phyloP scores from a whole-genome alignment of 2,329 filamentous ascomycete genomes.

The Chalaropsis ovoidea region DNA sequence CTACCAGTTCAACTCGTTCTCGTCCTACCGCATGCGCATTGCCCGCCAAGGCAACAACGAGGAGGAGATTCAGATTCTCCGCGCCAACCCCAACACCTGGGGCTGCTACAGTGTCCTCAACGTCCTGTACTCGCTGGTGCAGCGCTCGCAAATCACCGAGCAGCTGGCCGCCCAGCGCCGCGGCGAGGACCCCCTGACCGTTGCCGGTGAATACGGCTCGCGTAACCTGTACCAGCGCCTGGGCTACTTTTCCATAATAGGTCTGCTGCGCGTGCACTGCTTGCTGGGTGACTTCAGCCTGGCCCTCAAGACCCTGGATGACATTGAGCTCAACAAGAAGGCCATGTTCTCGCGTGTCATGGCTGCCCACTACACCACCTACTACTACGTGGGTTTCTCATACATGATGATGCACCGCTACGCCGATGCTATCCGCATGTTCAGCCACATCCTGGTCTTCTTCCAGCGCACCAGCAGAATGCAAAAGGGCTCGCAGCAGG shows the following conservation, averaged over 20 bases:
- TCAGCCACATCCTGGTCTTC: constrained; percentile 99
- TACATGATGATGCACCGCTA: constrained; percentile 99
- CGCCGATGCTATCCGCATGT: constrained; percentile 98
- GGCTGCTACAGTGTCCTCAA: constrained; percentile 99
- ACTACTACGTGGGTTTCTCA: constrained; percentile 99
- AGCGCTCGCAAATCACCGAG: constrained; percentile 95
- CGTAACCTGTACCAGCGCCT: constrained; percentile 96
- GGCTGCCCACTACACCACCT: constrained; percentile 98
- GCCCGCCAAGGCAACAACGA: constrained; percentile 74
- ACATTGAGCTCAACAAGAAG: constrained; percentile 99
- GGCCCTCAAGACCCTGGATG: constrained; percentile 95
- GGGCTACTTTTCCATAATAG: constrained; percentile 98
- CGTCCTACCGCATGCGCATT: constrained; percentile 85
- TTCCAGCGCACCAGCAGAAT: constrained; percentile 99
- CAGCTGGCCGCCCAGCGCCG: constrained; percentile 91
- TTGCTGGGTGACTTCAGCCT: constrained; percentile 95
- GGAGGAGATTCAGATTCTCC: constrained; percentile 82
- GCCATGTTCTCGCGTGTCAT: constrained; percentile 99
- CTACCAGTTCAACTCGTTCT: constrained; percentile 99
- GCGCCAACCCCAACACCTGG: constrained; percentile 98
- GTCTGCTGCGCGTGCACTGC: constrained; percentile 89
- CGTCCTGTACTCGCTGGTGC: constrained; percentile 97
- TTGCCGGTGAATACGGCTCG: constrained; percentile 89
- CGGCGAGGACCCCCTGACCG: constrained; percentile 75
- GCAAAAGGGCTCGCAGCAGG: constrained; percentile 97